Evolutionary conservation across 2,329 filamentous ascomycete genomes (phyloP), one percentile per base, ranked within the genome.

Genomic region (Stagonosporopsis tanaceti): DNA sequence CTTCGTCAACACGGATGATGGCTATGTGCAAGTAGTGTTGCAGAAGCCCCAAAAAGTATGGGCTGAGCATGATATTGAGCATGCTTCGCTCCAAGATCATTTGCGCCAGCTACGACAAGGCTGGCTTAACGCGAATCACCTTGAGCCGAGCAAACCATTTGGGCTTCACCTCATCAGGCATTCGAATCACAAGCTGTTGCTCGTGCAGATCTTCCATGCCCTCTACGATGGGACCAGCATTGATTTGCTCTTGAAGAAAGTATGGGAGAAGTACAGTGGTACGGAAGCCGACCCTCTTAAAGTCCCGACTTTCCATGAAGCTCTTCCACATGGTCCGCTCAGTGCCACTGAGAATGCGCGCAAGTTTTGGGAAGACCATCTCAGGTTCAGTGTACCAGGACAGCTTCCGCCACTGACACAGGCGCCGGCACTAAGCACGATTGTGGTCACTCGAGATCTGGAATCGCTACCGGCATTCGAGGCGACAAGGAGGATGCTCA

Each of bases 191-290:
- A 68, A 67, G 6, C 61, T 81, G 0, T 75, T 96, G 30, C 76
- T 82, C 2, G 67, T 96, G 2, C 84, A 89, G 42, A 87, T 96
- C 0, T 96, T 97, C 76, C 93, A 97, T 71, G 92, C 85, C 0
- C 75, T 97, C 0, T 97, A 97, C 66, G 93, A 97, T 74, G 93
- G 92, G 1, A 89, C 85, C 62, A 94, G 92, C 59, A 83, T 96
- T 37, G 82, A 84, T 1, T 73, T 92, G 24, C 81, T 96, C 37
- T 81, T 96, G 20, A 72, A 84, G 3, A 76, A 82, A 20, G 80
- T 96, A 2, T 76, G 79, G 27, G 67, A 77, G 3, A 77, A 81
- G 4, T 92, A 91, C 65, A 62, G 69, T 15, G 68, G 68, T 0
- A 38, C 60, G 2, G 7, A 61, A 24, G 66, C 42, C 7, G 35